Evolutionary conservation across 345 rosid species (phyloP).

Genomic region (Theobroma cacao): DNA sequence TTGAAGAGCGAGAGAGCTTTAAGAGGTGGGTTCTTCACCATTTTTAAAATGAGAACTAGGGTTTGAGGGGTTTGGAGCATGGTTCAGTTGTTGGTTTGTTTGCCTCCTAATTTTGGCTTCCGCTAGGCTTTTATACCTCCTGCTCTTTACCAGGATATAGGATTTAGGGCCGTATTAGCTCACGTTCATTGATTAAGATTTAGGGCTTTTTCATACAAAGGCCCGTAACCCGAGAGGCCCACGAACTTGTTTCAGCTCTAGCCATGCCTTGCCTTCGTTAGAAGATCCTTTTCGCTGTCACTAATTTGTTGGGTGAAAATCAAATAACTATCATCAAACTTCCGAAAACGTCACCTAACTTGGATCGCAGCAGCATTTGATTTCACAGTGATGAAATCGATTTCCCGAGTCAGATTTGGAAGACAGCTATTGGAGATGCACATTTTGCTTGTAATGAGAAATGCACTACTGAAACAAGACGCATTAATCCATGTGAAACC

Average conservation of each 20-base stretch:
- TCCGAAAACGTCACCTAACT: not conserved
- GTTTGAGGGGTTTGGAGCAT: conserved; percentile 35
- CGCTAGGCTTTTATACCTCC: not conserved
- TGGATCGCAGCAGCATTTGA: not conserved
- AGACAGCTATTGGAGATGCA: not conserved
- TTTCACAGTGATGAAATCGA: not conserved
- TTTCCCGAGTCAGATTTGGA: not conserved
- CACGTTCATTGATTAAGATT: no score
- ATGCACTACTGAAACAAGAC: not conserved
- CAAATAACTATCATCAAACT: not conserved
- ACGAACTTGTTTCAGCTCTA: not conserved
- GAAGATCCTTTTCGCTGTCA: not conserved
- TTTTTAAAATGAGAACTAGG: conserved; percentile 25
- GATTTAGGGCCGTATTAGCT: no score
- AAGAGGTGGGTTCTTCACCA: conserved; percentile 57
- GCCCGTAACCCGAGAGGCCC: no score
- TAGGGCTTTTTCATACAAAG: not conserved
- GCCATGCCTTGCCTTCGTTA: not conserved
- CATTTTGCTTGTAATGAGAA: not conserved
- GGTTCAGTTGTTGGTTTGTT: not conserved
- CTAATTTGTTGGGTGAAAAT: not conserved
- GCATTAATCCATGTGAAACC: not conserved
- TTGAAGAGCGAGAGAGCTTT: conserved; percentile 46
- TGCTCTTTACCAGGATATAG: not conserved
- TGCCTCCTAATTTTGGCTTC: not conserved